Evolutionary conservation across 2,329 filamentous ascomycete genomes (phyloP), one percentile per base, ranked within the genome.

Genomic region (Didymosphaeria variabile): DNA sequence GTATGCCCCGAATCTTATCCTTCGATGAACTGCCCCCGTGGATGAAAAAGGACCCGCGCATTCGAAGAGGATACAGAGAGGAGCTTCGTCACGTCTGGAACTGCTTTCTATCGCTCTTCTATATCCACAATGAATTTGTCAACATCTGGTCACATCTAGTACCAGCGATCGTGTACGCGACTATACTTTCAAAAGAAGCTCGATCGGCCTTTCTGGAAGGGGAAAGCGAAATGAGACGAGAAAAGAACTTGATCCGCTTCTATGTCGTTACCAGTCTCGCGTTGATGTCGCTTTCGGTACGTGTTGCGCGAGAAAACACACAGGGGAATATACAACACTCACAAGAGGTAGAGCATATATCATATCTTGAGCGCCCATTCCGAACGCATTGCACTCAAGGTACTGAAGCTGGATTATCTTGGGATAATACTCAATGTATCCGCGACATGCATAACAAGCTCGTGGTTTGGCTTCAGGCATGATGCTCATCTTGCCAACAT

Each of bases 401-500:
- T 47, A 10, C 36, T 63, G 31, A 63, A 63, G 45, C 44, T 63
- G 12, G 61, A 63, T 45, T 63, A 63, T 42, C 61, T 63, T 45
- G 61, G 61, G 17, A 63, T 63, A 10, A 52, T 58, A 21, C 51
- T 63, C 1, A 63, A 50, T 46, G 61, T 61, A 36, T 40, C 49
- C 13, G 19, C 50, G 17, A 63, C 55, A 13, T 55, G 54, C 34
- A 55, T 63, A 31, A 54, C 61, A 21, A 52, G 58, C 46, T 61
- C 58, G 17, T 61, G 55, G 26, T 63, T 61, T 54, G 61, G 61
- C 9, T 52, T 63, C 9, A 21, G 55, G 26, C 46, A 42, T 19
- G 31, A 61, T 7, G 32, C 49, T 13, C 36, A 38, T 29, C 17
- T 53, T 3, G 19, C 40, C n/a, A 32, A 36, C 31, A 19, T 54